phyloP scores from a whole-genome alignment of 768 basidiomycete genomes.

The Hypsizygus marmoreus region DNA sequence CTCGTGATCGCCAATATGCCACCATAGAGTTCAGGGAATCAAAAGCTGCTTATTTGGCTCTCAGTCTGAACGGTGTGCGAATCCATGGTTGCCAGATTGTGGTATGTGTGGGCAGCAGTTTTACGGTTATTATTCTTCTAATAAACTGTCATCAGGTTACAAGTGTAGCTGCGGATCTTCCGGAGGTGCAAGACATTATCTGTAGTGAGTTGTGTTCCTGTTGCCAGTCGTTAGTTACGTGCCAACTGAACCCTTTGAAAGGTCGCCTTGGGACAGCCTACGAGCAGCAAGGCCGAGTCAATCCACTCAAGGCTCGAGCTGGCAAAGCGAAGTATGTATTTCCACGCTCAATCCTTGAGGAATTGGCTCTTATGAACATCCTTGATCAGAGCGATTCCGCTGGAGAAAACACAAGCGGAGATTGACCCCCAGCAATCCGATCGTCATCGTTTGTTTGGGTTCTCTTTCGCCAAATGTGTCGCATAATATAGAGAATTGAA shows the following conservation, averaged over 20 bases:
- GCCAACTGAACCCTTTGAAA: neutral
- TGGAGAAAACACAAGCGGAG: conserved; percentile 22
- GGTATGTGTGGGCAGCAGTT: conserved; percentile 33
- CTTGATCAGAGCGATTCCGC: conserved; percentile 19
- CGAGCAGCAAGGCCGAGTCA: conserved; percentile 10
- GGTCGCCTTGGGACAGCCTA: conserved; percentile 11
- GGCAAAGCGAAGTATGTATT: no score
- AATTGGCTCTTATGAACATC: neutral
- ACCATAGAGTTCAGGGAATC: conserved; percentile 45
- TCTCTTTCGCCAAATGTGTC: conserved; percentile 26
- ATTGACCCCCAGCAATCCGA: conserved; percentile 23
- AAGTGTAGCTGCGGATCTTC: conserved; percentile 37
- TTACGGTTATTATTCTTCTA: neutral
- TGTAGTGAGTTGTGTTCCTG: conserved; percentile 19
- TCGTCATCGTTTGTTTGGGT: conserved; percentile 29
- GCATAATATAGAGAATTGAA: conserved; percentile 4
- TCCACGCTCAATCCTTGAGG: no score
- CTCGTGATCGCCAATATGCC: conserved; percentile 51
- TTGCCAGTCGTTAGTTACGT: no score
- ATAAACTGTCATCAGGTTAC: conserved; percentile 31
- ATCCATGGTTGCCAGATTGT: conserved; percentile 41
- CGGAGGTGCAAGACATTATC: conserved; percentile 38
- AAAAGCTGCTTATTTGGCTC: conserved; percentile 40
- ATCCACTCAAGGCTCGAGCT: no score
- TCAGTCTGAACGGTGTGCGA: conserved; percentile 35